Evolutionary conservation across 139 green algal species (phyloP).

Genomic region (Chloropicon primus): DNA sequence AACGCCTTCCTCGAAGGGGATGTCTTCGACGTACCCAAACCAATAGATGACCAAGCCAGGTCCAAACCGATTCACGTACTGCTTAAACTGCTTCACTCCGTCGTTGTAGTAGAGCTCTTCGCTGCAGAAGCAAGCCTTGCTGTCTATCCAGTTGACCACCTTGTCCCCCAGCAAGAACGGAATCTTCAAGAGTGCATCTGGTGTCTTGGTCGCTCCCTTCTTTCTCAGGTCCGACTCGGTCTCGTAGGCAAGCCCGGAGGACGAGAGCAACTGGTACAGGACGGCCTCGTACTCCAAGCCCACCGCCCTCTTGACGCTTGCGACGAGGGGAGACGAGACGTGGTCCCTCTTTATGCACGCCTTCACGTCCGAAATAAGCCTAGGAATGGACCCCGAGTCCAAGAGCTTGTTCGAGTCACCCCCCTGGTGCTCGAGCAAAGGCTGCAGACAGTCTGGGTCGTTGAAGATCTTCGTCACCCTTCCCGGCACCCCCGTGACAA

Average conservation of each 20-base stretch:
- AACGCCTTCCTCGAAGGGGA: conserved; percentile 22
- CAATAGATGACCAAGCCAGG: conserved; percentile 86
- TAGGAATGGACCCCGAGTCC: background rate
- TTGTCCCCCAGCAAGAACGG: conserved; percentile 43
- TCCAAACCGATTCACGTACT: conserved; percentile 65
- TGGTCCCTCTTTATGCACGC: conserved; percentile 30
- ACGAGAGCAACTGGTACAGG: conserved; percentile 40
- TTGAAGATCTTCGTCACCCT: background rate
- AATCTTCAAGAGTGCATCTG: conserved; percentile 66
- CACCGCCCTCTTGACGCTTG: conserved; percentile 16
- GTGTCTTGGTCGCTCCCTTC: conserved; percentile 68
- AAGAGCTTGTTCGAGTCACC: too few species aligned
- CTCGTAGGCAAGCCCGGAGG: conserved; percentile 48
- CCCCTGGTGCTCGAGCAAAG: background rate
- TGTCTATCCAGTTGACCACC: conserved; percentile 84
- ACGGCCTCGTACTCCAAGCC: conserved; percentile 56
- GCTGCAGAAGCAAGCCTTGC: conserved; percentile 85
- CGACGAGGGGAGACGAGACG: conserved; percentile 39
- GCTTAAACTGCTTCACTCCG: conserved; percentile 19
- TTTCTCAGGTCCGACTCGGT: conserved; percentile 56
- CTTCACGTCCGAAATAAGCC: conserved; percentile 17
- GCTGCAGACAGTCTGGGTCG: background rate
- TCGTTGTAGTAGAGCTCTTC: conserved; percentile 35
- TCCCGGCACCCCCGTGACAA: too few species aligned
- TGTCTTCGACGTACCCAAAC: conserved; percentile 57